A percentile compares a stretch with the other conserved stretches of the same genome.
These are phyloP conservation scores for Xylaria polymorpha DNA, from an alignment of 2,329 filamentous ascomycete species.

Conservation along the genomic window DNA sequence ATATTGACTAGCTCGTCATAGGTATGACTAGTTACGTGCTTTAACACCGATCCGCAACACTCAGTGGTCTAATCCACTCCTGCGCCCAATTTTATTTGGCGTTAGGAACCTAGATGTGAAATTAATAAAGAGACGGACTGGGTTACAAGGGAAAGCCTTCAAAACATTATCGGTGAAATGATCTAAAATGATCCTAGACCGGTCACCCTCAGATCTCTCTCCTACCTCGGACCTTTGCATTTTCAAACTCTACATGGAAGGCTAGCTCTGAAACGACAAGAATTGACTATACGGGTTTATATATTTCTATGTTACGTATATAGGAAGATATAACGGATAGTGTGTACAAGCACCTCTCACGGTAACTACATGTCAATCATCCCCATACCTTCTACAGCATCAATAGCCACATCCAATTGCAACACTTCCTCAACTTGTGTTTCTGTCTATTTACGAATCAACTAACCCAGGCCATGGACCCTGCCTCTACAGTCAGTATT, in stretches of 20 bases:
- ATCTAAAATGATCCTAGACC: not conserved
- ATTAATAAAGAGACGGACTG: too few relatives aligned
- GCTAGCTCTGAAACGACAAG: not conserved
- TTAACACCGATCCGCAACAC: not conserved
- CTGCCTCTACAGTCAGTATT: conserved; percentile 7
- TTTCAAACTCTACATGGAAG: not conserved
- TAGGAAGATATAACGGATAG: too few relatives aligned
- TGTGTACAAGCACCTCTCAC: too few relatives aligned
- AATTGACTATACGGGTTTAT: not conserved
- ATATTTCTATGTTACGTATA: too few relatives aligned
- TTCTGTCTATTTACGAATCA: not conserved
- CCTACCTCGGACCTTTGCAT: not conserved
- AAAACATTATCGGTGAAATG: not conserved
- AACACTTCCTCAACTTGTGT: too few relatives aligned
- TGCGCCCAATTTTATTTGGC: not conserved
- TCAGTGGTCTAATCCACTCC: not conserved
- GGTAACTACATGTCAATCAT: too few relatives aligned
- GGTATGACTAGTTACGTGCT: not conserved
- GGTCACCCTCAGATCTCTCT: not conserved
- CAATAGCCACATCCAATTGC: too few relatives aligned
- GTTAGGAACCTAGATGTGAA: not conserved
- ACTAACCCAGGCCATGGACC: not conserved
- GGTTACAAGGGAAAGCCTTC: not conserved
- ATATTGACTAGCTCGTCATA: not conserved
- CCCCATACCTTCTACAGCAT: too few relatives aligned